Base-by-base conservation (phyloP, 2,329 filamentous ascomycete genomes). In the Colletotrichum sp. region DNA sequence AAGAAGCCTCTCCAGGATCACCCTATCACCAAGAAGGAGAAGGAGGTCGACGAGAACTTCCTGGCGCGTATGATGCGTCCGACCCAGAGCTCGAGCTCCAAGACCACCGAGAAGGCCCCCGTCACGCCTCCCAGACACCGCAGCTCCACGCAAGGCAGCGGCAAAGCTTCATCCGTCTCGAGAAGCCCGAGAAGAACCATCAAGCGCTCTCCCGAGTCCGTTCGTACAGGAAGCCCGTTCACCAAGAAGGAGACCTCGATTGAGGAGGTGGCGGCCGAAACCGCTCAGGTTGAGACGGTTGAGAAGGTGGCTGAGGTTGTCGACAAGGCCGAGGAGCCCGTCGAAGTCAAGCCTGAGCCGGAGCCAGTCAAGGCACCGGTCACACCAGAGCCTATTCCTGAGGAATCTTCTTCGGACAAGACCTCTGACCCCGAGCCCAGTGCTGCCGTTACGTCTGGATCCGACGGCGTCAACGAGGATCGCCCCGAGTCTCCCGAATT, bases 31-130 rank as follows among this genome's bases (percentile, higher is more conserved):
- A 89, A 89, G 79, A 87, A 88, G 76, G 87, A 90, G 30, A 88
- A 87, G 63, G 89, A 90, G 22, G 88, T 94, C 2, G 93, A 95
- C 78, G 93, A 95, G 78, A 85, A 92, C 16, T 96, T 96, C 84
- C 86, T 96, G 30, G 94, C 93, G n/a, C 91, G 94, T 69, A 95
- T 96, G 94, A 96, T 93, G 92, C 89, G 94, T 55, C 94, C 94
- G 3, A 96, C 94, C 0, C 90, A 93, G 61, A 88, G 91, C 62
- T 95, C 93, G 7, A 89, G 93, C 11, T 92, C 89, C 78, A 95
- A 95, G 85, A 90, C 90, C 0, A 87, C 90, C 4, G 93, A 95
- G 7, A 95, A 94, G 85, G 82, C 82, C 2, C 85, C 88, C 3
- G 78, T 85, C 0, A 90, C 90, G 1, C 89, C 90, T 3, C 89